phyloP scores from a whole-genome alignment of 2,329 filamentous ascomycete genomes.

The Pezicula radicicola region DNA sequence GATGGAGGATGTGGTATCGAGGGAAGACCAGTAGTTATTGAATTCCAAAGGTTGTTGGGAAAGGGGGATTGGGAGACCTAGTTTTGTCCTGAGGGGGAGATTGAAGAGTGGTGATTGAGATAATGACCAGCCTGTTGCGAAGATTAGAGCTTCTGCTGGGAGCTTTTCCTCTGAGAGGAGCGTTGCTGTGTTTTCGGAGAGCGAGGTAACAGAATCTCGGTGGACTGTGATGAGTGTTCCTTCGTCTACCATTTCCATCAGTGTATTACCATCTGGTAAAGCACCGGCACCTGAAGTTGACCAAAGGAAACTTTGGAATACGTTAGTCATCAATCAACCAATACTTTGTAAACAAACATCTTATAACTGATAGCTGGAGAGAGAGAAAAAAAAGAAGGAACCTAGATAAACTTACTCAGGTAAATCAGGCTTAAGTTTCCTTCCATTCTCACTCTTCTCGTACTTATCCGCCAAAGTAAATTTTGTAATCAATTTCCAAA shows the following conservation, averaged over 20 bases:
- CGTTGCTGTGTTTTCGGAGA: background rate
- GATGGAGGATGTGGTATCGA: background rate
- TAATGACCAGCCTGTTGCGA: slow-evolving; percentile 8
- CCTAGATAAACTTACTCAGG: slow-evolving; percentile 2
- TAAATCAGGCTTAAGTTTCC: slow-evolving; percentile 1
- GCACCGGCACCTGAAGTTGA: background rate
- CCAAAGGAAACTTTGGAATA: slow-evolving; percentile 4
- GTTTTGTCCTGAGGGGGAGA: background rate
- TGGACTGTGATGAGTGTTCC: slow-evolving; percentile 5
- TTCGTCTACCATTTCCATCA: slow-evolving; percentile 5
- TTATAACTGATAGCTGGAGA: too few relatives aligned
- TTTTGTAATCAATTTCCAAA: slow-evolving; percentile 2
- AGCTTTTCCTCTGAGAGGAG: slow-evolving; percentile 7
- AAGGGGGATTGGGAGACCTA: slow-evolving; percentile 2
- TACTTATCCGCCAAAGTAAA: slow-evolving; percentile 41
- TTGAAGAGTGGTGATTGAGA: slow-evolving; percentile 14
- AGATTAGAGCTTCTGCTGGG: slow-evolving; percentile 5
- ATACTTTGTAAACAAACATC: too few relatives aligned
- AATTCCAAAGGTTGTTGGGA: background rate
- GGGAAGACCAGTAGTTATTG: slow-evolving; percentile 4
- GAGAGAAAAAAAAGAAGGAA: too few relatives aligned
- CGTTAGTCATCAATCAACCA: background rate
- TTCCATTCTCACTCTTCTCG: slow-evolving; percentile 28
- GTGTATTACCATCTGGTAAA: slow-evolving; percentile 3
- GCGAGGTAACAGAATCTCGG: background rate